Percentiles rank a stretch among this genome's conserved stretches.
Evolutionary conservation across 2,329 filamentous ascomycete genomes (phyloP).

Genomic region (Aspergillus ochraceus): DNA sequence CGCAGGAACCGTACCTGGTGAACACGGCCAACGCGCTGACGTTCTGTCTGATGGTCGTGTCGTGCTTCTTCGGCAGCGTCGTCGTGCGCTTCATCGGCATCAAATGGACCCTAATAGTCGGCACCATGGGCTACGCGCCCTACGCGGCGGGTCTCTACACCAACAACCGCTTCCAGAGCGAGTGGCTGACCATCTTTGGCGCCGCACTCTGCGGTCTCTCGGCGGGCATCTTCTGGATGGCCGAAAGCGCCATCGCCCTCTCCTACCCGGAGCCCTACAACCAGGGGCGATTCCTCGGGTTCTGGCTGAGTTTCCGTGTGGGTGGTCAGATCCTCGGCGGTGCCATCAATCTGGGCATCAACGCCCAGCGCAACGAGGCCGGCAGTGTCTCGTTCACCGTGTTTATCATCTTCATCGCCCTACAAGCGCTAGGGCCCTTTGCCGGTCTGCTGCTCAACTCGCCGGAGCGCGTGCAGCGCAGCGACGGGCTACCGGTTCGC

Average conservation of each 20-base stretch:
- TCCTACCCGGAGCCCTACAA: conserved; percentile 71
- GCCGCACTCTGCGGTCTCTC: conserved; percentile 69
- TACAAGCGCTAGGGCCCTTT: conserved; percentile 67
- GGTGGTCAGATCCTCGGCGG: conserved; percentile 70
- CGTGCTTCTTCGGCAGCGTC: conserved; percentile 64
- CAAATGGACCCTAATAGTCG: conserved; percentile 68
- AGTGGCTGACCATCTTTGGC: conserved; percentile 69
- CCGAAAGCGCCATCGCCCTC: conserved; percentile 71
- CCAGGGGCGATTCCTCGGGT: conserved; percentile 63
- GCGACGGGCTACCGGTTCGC: conserved; percentile 63
- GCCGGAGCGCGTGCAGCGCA: conserved; percentile 63
- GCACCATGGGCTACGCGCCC: conserved; percentile 70
- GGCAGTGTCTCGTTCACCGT: conserved; percentile 70
- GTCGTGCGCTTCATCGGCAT: conserved; percentile 69
- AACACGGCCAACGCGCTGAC: conserved; percentile 71
- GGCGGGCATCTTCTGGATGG: conserved; percentile 74
- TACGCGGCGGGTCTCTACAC: conserved; percentile 71
- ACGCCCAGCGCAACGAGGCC: conserved; percentile 55
- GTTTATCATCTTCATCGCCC: conserved; percentile 68
- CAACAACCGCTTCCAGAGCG: conserved; percentile 68
- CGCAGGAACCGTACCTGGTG: conserved; percentile 64
- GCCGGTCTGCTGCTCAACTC: conserved; percentile 62
- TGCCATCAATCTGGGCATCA: conserved; percentile 69
- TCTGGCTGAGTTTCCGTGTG: conserved; percentile 65
- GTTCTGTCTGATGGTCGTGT: conserved; percentile 71